These are phyloP conservation scores for Marchantia polymorpha DNA, from an alignment of 225 moss, liverwort and hornwort genomes.

Conservation along the genomic window DNA sequence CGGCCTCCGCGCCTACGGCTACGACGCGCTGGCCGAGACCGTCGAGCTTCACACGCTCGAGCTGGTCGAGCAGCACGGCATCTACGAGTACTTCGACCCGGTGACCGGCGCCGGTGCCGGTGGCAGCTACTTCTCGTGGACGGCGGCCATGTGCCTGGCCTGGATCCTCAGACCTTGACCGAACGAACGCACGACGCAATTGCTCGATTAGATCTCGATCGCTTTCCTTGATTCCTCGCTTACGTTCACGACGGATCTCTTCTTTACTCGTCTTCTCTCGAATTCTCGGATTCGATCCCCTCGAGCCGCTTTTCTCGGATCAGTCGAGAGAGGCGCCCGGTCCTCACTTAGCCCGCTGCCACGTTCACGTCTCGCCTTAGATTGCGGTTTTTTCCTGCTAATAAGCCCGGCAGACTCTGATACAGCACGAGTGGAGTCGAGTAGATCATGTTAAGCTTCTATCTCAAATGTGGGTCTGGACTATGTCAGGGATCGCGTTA, in stretches of 20 bases:
- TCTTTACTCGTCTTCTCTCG: not conserved
- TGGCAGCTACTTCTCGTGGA: slow-evolving; percentile 33
- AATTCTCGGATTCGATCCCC: not conserved
- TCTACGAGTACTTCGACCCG: slow-evolving; percentile 30
- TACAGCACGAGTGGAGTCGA: not conserved
- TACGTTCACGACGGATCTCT: not conserved
- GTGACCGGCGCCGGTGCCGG: slow-evolving; percentile 30
- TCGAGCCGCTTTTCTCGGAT: not conserved
- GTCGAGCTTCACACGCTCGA: slow-evolving; percentile 21
- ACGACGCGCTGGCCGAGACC: slow-evolving; percentile 14
- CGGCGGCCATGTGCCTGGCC: slow-evolving; percentile 35
- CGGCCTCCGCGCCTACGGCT: slow-evolving; percentile 26
- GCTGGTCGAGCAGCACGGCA: slow-evolving; percentile 18
- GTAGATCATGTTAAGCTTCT: not conserved
- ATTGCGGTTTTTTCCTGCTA: not conserved
- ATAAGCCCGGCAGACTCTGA: not conserved
- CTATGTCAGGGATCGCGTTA: not conserved
- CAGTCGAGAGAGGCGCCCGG: not conserved
- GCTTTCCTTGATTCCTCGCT: not conserved
- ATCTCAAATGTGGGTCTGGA: not conserved
- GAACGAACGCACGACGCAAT: not conserved
- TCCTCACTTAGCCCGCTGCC: not conserved
- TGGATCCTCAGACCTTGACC: slow-evolving; percentile 13
- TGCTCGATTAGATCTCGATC: not conserved
- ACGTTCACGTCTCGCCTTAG: not conserved